Evolutionary conservation across 176 grass and related monocot genomes (phyloP), one percentile per base, ranked within the genome.

Genomic region (Aegilops umbellulata): DNA sequence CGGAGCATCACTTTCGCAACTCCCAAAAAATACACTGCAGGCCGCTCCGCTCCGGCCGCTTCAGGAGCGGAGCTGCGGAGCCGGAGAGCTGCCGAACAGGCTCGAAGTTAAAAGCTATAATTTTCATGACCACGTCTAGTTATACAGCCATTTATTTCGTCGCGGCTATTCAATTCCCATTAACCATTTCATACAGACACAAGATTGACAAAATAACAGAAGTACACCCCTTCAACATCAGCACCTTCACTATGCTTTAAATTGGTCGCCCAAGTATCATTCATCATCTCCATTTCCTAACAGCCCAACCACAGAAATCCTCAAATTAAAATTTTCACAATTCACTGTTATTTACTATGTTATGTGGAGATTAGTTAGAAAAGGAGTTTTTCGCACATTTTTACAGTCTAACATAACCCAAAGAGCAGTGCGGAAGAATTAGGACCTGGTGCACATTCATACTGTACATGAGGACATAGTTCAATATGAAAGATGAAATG

Each of bases 211-310:
- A 79, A 86, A 84, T 35, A 80, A 74, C 58, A 76, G 65, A 53
- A 19, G 16, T 30, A 69, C n/a, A 84, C 58, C 39, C 35, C 36
- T 84, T 76, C 15, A 29, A 60, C 41, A 74, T 9, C 22, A 89
- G 72, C 83, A 86, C 78, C 49, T 75, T 89, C 29, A 65, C 34
- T 31, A 41, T 69, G 38, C 4, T 79, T 67, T 85, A 35, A 76
- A 80, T 22, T 70, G 73, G 81, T 46, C 68, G 82, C 60, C 36
- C 85, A 88, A 26, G 66, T 35, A 23, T 90, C 88, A 93, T 84
- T 17, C 88, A 74, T 79, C 88, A 78, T 93, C 74, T 60, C 78
- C 46, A 22, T 88, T 90, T 78, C 85, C 82, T 90, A 93, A 67
- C 36, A 93, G 60, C n/a, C 76, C 77, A 82, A 64, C 68, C 38